Percentiles rank a stretch among this genome's conserved stretches.
Evolutionary conservation across 129 eudicot genomes (phyloP).

Genomic region (Solidago caesia): DNA sequence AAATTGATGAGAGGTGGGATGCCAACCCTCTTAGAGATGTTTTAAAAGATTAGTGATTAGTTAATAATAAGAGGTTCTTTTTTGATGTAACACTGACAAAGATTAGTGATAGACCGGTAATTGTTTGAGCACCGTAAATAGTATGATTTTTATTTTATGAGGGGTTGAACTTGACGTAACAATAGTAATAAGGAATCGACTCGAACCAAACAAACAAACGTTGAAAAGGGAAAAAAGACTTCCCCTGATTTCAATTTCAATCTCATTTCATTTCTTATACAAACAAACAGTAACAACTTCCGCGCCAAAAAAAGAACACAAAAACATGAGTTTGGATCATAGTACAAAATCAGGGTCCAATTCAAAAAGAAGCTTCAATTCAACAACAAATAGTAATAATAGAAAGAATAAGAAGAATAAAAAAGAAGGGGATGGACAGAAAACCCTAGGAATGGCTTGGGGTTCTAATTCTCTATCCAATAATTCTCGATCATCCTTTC

Average conservation of each 20-base stretch:
- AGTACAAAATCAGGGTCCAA: conserved; percentile 41
- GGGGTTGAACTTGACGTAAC: no score
- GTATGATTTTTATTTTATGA: no score
- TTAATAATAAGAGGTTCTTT: no score
- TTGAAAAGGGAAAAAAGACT: background rate
- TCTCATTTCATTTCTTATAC: background rate
- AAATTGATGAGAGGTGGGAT: no score
- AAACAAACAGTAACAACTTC: background rate
- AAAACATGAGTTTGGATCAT: conserved; percentile 47
- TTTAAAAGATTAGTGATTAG: no score
- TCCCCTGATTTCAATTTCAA: background rate
- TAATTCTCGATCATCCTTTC: conserved; percentile 61
- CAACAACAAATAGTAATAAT: conserved; percentile 35
- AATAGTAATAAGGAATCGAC: no score
- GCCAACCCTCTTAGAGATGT: no score
- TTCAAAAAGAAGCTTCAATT: conserved; percentile 61
- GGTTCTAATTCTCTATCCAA: conserved; percentile 69
- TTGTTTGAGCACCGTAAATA: no score
- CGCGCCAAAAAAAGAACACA: conserved; percentile 26
- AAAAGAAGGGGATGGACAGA: conserved; percentile 39
- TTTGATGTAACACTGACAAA: no score
- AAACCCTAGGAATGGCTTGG: conserved; percentile 98
- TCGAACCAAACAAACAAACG: no score
- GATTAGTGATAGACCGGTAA: no score
- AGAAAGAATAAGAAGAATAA: conserved; percentile 38